Evolutionary conservation across 2,329 filamentous ascomycete species (phyloP), one percentile per base, ranked within the genome.

Genomic region (Exophiala bonariae): DNA sequence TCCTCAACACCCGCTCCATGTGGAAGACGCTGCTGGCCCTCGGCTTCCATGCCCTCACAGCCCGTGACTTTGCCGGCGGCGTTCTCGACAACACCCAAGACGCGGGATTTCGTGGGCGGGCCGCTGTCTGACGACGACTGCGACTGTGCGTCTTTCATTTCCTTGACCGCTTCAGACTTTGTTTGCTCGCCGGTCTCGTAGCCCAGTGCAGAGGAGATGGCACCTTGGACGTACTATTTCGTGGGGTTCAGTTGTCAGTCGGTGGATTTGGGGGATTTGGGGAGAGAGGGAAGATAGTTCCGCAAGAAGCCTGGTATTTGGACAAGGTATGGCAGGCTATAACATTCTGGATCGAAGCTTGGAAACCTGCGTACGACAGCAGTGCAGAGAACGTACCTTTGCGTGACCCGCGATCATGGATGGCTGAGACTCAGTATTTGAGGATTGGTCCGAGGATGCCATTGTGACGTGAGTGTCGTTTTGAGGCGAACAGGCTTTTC

Each of bases 151-250:
- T 50, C 53, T 31, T 52, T 49, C 54, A 59, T 58, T 35, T 58
- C 51, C 16, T 56, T 32, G 7, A 59, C 46, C 28, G 56, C 55
- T 3, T 44, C 49, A 34, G 44, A 16, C 39, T 58, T 58, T 17
- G 55, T 58, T 30, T 54, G 44, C 33, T 52, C 46, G 18, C 57
- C 57, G 22, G 55, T 44, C 37, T 52, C 47, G 20, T 58, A 58
- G 32, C 55, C 55, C 7, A 58, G 47, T 9, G 56, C 50, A 20
- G 49, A 52, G 13, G 54, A 49, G 32, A 54, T 44, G 23, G 51
- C 54, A 19, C 57, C 57, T 52, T 58, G 56, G 32, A 55, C 54
- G 47, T 59, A 59, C 52, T 58, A 17, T 47, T n/a, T 14, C 5
- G 10, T 23, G 18, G 35, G 35, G 9, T 18, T 34, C 13, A 19